Percentiles rank a stretch among this genome's conserved stretches.
These are phyloP conservation scores for Chytriomyces sp. DNA, from an alignment of 192 early-diverging fungal species.

Conservation along the genomic window DNA sequence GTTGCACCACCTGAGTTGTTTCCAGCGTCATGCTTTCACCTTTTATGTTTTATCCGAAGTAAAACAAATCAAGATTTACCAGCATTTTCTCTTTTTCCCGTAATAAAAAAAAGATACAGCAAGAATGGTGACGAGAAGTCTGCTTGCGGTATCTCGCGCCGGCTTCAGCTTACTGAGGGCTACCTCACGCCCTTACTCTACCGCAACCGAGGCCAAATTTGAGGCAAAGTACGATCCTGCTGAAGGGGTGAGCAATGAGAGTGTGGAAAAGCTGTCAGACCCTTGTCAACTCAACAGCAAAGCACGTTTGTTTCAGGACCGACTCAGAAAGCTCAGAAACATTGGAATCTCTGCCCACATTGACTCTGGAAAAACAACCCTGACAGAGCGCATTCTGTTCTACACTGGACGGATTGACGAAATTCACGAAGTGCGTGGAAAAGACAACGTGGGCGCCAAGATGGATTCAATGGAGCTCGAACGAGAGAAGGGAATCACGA, in stretches of 20 bases:
- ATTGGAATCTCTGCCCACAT: slow-evolving; percentile 83
- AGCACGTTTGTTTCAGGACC: slow-evolving; percentile 18
- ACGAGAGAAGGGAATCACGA: slow-evolving; percentile 97
- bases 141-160: too few relatives aligned
- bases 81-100: slow-evolving; percentile 1
- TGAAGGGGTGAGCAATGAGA: too few relatives aligned
- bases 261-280: too few relatives aligned
- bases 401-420: slow-evolving; percentile 82
- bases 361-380: slow-evolving; percentile 94
- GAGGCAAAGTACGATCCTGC: slow-evolving; percentile 10
- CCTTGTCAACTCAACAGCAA: too few relatives aligned
- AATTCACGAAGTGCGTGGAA: slow-evolving; percentile 78
- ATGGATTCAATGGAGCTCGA: slow-evolving; percentile 99
- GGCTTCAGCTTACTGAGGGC: neutral
- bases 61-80: too few relatives aligned
- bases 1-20: neutral
- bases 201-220: slow-evolving; percentile 5
- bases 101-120: too few relatives aligned
- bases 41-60: too few relatives aligned
- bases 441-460: slow-evolving; percentile 91
- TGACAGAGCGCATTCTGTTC: slow-evolving; percentile 96
- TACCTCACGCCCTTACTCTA: neutral
- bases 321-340: slow-evolving; percentile 45
- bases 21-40: neutral
- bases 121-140: too few relatives aligned